Evolutionary conservation across 257 asterid species (phyloP), one percentile per base, ranked within the genome.

Genomic region (Solanum arcanum): DNA sequence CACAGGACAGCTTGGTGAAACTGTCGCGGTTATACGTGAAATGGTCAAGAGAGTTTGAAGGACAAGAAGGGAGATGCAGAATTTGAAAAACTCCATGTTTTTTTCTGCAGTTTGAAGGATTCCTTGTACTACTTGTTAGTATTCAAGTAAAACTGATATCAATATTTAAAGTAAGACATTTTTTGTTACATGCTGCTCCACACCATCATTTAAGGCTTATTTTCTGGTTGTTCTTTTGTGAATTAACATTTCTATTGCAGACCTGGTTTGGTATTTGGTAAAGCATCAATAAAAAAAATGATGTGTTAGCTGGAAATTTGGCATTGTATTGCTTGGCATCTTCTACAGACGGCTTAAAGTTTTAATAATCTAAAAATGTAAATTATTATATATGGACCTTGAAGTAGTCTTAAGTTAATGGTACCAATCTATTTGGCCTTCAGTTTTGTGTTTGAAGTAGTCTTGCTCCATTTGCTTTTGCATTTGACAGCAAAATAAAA

Each of bases 71-170:
- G 81, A 78, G 87, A 88, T 41, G 89, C 9, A 37, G 85, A 89
- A 62, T 86, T 77, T 86, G 78, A 89, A 87, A 60, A 93, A 85
- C 83, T 83, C 73, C 98, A 94, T 93, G 74, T 2, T 89, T 86
- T 41, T 86, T 41, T 21, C 13, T 76, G 13, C n/a, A 83, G 69
- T 64, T 37, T 52, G n/a, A 86, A 49, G 69, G 69, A 81, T 49
- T 81, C 85, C 85, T 52, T 81, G 70, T 4, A 29, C 66, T 69
- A 44, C 10, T 77, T 52, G 15, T 66, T 66, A 39, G 29, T 42
- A 72, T 14, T 52, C 41, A 6, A 68, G 41, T 8, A 70, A 27
- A 78, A 14, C 10, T 25, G 15, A 78, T 47, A 6, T 18, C 6
- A 31, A 16, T 78, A 37, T 37, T 74, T 46, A 27, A 78, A 78